Conservation (phyloP, 192 early-diverging fungal genomes). For the Linderina pennispora region DNA sequence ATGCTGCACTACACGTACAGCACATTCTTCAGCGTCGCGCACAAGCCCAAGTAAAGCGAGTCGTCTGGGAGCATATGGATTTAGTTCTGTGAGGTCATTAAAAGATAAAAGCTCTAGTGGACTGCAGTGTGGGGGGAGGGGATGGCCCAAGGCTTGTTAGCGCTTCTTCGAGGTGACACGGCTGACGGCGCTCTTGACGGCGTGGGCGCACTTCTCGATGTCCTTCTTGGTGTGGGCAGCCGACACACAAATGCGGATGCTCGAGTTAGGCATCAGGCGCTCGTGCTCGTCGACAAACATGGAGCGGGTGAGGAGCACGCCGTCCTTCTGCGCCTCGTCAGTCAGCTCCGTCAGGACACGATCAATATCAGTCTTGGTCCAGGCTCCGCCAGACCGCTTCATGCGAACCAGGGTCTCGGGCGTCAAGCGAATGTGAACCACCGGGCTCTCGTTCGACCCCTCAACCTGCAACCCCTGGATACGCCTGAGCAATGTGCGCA, state of each 20-base stretch:
- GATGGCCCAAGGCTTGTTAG: too few relatives aligned
- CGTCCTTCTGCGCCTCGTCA: slow-evolving; percentile 72
- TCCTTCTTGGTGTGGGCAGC: slow-evolving; percentile 77
- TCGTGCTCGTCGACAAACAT: slow-evolving; percentile 87
- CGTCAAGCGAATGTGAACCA: slow-evolving; percentile 71
- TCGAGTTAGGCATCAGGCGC: slow-evolving; percentile 61
- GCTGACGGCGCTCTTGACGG: slow-evolving; percentile 65
- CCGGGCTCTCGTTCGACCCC: slow-evolving; percentile 52
- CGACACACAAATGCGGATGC: slow-evolving; percentile 75
- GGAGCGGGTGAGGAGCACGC: slow-evolving; percentile 78
- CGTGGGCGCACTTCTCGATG: slow-evolving; percentile 72
- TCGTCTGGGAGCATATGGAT: too few relatives aligned
- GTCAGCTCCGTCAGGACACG: slow-evolving; percentile 73
- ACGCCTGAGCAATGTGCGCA: slow-evolving; percentile 56
- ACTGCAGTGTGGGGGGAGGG: neutral
- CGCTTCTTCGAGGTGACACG: slow-evolving; percentile 44
- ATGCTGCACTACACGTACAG: slow-evolving; percentile 86
- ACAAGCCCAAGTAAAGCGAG: slow-evolving; percentile 24
- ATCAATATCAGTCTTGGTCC: slow-evolving; percentile 45
- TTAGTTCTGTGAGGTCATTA: too few relatives aligned
- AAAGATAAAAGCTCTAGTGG: neutral
- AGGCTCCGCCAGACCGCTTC: slow-evolving; percentile 56
- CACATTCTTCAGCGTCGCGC: slow-evolving; percentile 33
- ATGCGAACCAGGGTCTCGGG: slow-evolving; percentile 51
- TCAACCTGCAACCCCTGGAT: slow-evolving; percentile 46